A percentile compares a stretch with the other conserved stretches of the same genome.
These are phyloP conservation scores for Iberis amara DNA, from an alignment of 441 rosid genomes.

Conservation along the genomic window DNA sequence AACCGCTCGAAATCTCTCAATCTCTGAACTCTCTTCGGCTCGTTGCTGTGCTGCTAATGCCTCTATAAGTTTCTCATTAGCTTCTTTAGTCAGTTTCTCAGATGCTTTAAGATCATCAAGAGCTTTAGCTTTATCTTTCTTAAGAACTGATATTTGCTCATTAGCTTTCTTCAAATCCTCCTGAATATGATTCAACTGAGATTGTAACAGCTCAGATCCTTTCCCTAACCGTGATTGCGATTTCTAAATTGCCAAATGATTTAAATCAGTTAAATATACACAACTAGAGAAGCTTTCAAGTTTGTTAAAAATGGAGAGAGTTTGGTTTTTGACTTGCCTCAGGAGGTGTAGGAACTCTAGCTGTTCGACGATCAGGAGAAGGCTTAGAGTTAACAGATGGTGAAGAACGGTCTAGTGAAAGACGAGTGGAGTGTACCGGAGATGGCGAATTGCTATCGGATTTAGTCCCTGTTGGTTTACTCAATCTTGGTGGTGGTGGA, in stretches of 20 bases:
- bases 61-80: slow-evolving; percentile 71
- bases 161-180: slow-evolving; percentile 77
- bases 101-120: slow-evolving; percentile 64
- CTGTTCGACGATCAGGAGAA: slow-evolving; percentile 49
- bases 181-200: slow-evolving; percentile 53
- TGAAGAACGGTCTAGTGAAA: slow-evolving; percentile 71
- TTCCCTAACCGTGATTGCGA: slow-evolving; percentile 40
- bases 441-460: slow-evolving; percentile 58
- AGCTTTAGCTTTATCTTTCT: slow-evolving; percentile 68
- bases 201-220: slow-evolving; percentile 51
- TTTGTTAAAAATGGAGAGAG: background rate
- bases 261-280: background rate
- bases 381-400: slow-evolving; percentile 58
- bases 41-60: slow-evolving; percentile 76
- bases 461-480: slow-evolving; percentile 46
- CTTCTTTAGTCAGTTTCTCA: slow-evolving; percentile 58
- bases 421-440: slow-evolving; percentile 50
- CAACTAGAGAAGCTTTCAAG: slow-evolving; percentile 1
- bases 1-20: slow-evolving; percentile 74
- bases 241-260: slow-evolving; percentile 39
- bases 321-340: slow-evolving; percentile 43
- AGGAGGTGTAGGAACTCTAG: slow-evolving; percentile 54
- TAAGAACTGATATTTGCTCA: slow-evolving; percentile 53
- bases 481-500: slow-evolving; percentile 59
- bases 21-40: slow-evolving; percentile 75